Evolutionary conservation across 2,329 filamentous ascomycete genomes (phyloP), one percentile per base, ranked within the genome.

Genomic region (Fusarium acutatum): DNA sequence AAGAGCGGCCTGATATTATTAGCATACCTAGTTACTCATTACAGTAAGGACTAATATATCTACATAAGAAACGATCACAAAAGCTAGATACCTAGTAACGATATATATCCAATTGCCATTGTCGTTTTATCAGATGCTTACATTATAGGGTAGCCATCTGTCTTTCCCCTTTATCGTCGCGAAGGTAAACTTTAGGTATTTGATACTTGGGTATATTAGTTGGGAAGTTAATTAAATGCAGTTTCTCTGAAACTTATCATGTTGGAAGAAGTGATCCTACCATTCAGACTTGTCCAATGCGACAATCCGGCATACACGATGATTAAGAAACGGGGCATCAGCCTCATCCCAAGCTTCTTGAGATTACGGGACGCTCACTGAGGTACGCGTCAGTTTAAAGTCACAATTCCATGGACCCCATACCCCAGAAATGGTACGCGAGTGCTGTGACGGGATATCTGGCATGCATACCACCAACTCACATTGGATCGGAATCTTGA

Each of bases 401-500:
- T 11, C n/a, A 58, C 35, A 40, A n/a, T 47, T 54, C 49, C n/a
- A 14, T 35, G 20, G 34, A 28, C 34, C 34, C 50, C 20, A 28
- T 13, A 14, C 14, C 24, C 30, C 20, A 30, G n/a, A 28, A 53
- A 35, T 40, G 44, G 54, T 41, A 22, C n/a, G 50, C 28, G 34
- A 63, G 52, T 32, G 4, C 30, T 20, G 37, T 14, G n/a, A 32
- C n/a, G 35, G 38, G 40, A 54, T 26, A 35, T 32, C 52, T 44
- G 38, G 28, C 30, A 64, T 73, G 56, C 22, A 35, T n/a, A 57
- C n/a, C 34, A 60, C 44, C 56, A 46, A 56, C 52, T 75, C 32
- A 34, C 41, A 49, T 58, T 74, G 67, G 73, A 53, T 58, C 73
- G 71, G 73, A 53, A 40, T 68, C 47, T 59, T 46, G 41, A 63